Evolutionary conservation across 345 rosid species (phyloP).

Genomic region (Eucalyptus tenuipes): DNA sequence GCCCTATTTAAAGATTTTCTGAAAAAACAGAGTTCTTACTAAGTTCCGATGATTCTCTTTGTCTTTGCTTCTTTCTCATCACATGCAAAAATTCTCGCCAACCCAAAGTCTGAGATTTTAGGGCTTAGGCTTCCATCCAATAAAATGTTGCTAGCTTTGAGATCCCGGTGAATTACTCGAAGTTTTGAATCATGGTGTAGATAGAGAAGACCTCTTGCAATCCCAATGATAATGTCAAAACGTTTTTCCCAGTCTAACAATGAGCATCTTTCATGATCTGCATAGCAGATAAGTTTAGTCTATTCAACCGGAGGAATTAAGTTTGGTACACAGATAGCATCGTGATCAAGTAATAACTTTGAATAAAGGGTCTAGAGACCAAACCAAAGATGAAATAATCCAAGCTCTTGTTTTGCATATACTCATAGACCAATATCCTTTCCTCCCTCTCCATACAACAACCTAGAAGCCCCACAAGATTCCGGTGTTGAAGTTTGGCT

Average conservation of each 20-base stretch:
- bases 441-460: conserved; percentile 30
- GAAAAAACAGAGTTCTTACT: conserved; percentile 10
- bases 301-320: neutral
- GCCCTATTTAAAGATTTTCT: neutral
- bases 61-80: neutral
- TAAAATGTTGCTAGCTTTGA: neutral
- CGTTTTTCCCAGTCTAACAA: neutral
- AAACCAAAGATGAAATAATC: conserved; percentile 32
- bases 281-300: neutral
- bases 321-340: neutral
- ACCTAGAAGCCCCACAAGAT: conserved; percentile 35
- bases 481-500: conserved; percentile 47
- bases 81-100: neutral
- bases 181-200: neutral
- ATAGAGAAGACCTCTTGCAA: neutral
- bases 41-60: conserved; percentile 15
- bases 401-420: conserved; percentile 25
- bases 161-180: neutral
- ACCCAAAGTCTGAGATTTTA: neutral
- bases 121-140: neutral
- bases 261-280: conserved; percentile 14
- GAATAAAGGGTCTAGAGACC: neutral
- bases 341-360: neutral
- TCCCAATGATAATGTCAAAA: neutral
- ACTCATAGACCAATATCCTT: conserved; percentile 21